Conservation (phyloP, 148 eudicot genomes). For the Suaeda aralocaspica region DNA sequence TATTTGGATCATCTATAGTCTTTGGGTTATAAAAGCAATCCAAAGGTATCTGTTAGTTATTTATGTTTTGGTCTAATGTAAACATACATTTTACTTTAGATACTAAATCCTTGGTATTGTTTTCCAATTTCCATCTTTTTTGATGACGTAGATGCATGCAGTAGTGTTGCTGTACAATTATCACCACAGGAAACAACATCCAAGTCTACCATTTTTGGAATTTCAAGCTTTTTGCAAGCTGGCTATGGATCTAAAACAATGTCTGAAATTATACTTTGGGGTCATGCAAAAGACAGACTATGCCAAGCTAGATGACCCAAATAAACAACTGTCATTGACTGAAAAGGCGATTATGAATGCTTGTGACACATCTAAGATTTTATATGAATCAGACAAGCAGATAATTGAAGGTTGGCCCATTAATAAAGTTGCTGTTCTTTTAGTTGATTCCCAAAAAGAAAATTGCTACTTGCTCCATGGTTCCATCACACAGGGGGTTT, state of each 20-base stretch:
- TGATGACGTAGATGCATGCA: conserved; percentile 66
- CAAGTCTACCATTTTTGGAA: conserved; percentile 45
- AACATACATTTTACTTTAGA: background rate
- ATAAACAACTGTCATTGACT: conserved; percentile 55
- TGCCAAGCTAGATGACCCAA: conserved; percentile 32
- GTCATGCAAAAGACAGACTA: conserved; percentile 34
- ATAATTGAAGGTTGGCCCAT: conserved; percentile 58
- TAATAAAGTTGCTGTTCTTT: conserved; percentile 60
- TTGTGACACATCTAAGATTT: conserved; percentile 46
- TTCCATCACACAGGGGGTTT: conserved; percentile 65
- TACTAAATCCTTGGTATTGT: conserved; percentile 8
- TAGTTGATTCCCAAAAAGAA: conserved; percentile 54
- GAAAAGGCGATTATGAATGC: conserved; percentile 72
- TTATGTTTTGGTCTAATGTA: background rate
- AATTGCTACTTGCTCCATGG: conserved; percentile 56
- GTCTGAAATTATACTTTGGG: conserved; percentile 43
- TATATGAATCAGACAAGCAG: conserved; percentile 51
- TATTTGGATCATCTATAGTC: no score
- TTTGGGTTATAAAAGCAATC: background rate
- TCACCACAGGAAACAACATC: conserved; percentile 61
- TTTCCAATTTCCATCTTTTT: conserved; percentile 8
- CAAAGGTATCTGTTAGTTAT: background rate
- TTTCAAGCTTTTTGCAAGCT: conserved; percentile 68
- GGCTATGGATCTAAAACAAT: conserved; percentile 50
- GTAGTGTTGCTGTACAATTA: conserved; percentile 89